Evolutionary conservation across 2,329 filamentous ascomycete species (phyloP).

Genomic region (Aspergillus fumigatiaffinis): DNA sequence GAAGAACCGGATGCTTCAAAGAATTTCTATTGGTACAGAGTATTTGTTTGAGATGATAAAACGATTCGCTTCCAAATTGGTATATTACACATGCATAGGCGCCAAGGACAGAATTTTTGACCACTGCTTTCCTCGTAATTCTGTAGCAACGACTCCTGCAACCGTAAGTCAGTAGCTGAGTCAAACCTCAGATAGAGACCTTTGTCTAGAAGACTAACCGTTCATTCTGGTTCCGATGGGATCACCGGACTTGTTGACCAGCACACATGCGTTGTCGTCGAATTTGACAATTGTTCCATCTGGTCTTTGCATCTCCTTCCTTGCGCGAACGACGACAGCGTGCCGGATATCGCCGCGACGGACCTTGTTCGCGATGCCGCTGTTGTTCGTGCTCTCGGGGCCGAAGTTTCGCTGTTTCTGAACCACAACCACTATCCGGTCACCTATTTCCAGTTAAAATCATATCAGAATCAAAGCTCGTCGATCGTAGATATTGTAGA

Average conservation of each 20-base stretch:
- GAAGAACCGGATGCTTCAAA: constrained; percentile 7
- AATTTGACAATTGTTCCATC: constrained; percentile 91
- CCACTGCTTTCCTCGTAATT: constrained; percentile 91
- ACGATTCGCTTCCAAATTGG: constrained; percentile 29
- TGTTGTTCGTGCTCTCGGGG: constrained; percentile 66
- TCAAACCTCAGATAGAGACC: background rate
- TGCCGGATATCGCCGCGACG: constrained; percentile 94
- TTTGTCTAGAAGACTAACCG: constrained; percentile 45
- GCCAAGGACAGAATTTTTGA: constrained; percentile 97
- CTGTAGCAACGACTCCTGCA: constrained; percentile 76
- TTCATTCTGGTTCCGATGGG: constrained; percentile 90
- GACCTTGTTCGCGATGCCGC: constrained; percentile 84
- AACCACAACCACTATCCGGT: constrained; percentile 94
- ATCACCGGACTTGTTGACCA: constrained; percentile 95
- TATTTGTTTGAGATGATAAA: constrained; percentile 16
- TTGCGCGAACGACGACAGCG: constrained; percentile 88
- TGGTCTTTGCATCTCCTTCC: constrained; percentile 77
- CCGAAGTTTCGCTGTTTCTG: constrained; percentile 86
- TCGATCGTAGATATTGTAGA: background rate
- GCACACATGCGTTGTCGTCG: constrained; percentile 95
- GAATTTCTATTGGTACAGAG: constrained; percentile 29
- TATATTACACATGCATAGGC: constrained; percentile 67
- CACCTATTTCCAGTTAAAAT: constrained; percentile 55
- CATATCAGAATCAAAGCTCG: background rate
- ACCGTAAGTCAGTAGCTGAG: constrained; percentile 14